A percentile compares a stretch with the other conserved stretches of the same genome.
phyloP scores from a whole-genome alignment of 208 protist species.

The Tritrichomonas foetus region DNA sequence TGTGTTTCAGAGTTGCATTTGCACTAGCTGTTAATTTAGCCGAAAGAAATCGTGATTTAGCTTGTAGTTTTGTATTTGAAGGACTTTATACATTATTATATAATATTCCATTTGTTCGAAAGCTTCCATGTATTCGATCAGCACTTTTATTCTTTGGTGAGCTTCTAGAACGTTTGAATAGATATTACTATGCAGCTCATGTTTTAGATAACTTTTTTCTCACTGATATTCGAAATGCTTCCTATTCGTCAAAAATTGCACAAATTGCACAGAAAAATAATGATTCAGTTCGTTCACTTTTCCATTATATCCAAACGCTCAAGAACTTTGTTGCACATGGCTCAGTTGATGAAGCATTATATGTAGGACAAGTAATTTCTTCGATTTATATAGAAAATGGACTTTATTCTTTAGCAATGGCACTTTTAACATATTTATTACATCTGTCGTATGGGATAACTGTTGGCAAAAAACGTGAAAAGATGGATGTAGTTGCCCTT shows the following conservation, averaged over 20 bases:
- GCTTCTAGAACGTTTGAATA: background rate
- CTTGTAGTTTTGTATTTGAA: slow-evolving; percentile 9
- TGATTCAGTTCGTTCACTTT: background rate
- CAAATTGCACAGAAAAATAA: background rate
- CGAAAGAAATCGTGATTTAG: background rate
- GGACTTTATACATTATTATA: background rate
- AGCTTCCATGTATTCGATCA: background rate
- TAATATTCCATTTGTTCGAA: background rate
- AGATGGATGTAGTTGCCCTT: background rate
- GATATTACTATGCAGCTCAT: background rate
- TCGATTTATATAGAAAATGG: background rate
- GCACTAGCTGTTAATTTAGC: background rate
- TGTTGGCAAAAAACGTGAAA: background rate
- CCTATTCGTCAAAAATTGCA: background rate
- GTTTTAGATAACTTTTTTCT: slow-evolving; percentile 34
- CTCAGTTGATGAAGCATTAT: background rate
- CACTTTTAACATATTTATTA: background rate
- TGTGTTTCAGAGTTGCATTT: background rate
- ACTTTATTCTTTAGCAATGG: background rate
- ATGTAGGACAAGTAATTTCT: background rate
- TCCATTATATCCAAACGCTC: background rate
- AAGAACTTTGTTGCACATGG: background rate
- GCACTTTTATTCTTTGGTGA: background rate
- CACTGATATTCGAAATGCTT: background rate
- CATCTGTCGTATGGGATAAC: background rate